Evolutionary conservation across 805 yeast genomes (phyloP).

Genomic region (Candida vartiovaarae): DNA sequence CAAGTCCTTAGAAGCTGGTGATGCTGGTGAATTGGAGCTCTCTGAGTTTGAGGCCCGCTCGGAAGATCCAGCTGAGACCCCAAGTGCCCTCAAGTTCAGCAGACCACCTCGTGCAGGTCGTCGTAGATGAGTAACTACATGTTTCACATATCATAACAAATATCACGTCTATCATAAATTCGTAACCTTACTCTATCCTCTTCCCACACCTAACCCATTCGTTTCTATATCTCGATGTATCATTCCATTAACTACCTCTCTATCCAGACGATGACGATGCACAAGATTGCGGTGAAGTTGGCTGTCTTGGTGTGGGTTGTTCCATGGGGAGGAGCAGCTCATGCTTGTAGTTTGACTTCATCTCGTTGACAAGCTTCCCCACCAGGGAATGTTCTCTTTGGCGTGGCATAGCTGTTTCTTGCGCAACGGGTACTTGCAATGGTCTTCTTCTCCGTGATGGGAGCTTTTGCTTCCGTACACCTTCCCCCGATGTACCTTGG

Average conservation of each 20-base stretch:
- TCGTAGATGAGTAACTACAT: slow-evolving; percentile 23
- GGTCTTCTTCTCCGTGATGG: slow-evolving; percentile 15
- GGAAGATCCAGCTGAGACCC: slow-evolving; percentile 10
- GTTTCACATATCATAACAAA: too few species aligned
- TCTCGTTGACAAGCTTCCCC: background rate
- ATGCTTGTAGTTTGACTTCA: background rate
- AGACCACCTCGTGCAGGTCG: slow-evolving; percentile 73
- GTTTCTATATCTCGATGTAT: slow-evolving; percentile 26
- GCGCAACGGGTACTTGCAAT: too few species aligned
- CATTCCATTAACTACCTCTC: too few species aligned
- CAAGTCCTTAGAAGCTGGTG: slow-evolving; percentile 63
- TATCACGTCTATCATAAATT: background rate
- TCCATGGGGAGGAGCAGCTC: background rate
- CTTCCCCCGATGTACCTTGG: background rate
- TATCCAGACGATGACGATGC: background rate
- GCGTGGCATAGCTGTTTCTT: background rate
- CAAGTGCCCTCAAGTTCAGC: slow-evolving; percentile 32
- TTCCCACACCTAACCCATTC: slow-evolving; percentile 47
- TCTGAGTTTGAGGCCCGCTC: slow-evolving; percentile 32
- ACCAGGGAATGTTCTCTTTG: background rate
- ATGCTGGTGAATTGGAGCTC: slow-evolving; percentile 58
- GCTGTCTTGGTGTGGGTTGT: background rate
- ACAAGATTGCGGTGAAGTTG: background rate
- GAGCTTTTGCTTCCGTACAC: slow-evolving; percentile 12
- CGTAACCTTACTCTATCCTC: slow-evolving; percentile 7